Evolutionary conservation across 148 eudicot genomes (phyloP).

Genomic region (Rhododendron williamsianum): DNA sequence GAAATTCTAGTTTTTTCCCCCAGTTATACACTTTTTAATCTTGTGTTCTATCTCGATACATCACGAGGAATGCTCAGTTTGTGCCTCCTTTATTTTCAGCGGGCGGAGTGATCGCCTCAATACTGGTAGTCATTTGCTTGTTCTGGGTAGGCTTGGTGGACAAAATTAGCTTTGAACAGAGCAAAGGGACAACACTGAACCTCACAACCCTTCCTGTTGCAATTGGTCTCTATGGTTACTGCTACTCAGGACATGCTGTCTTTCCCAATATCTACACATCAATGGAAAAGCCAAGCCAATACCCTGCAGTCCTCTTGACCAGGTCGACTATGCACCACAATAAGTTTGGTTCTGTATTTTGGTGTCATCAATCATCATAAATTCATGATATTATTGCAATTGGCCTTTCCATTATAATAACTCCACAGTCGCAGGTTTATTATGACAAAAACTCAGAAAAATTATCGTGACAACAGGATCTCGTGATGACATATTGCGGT

Average conservation of each 20-base stretch:
- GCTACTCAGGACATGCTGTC: conserved; percentile 93
- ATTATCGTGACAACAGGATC: not conserved
- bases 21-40: not conserved
- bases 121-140: conserved; percentile 67
- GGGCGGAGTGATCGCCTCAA: conserved; percentile 91
- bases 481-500: not conserved
- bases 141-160: conserved; percentile 87
- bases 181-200: conserved; percentile 49
- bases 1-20: not conserved
- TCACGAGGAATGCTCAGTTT: not conserved
- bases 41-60: not conserved
- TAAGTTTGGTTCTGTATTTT: not conserved
- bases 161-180: conserved; percentile 43
- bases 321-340: conserved; percentile 35
- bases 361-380: not conserved
- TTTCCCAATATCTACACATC: conserved; percentile 94
- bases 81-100: conserved; percentile 37
- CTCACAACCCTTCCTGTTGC: conserved; percentile 80
- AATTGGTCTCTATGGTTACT: conserved; percentile 83
- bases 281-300: conserved; percentile 68
- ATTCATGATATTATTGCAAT: not conserved
- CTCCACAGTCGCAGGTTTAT: not conserved
- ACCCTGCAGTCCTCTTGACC: conserved; percentile 58
- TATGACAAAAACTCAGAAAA: not conserved
- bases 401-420: not conserved